Base-by-base conservation (phyloP, 495 filamentous ascomycete genomes). In the Corynascus novoguineensis region DNA sequence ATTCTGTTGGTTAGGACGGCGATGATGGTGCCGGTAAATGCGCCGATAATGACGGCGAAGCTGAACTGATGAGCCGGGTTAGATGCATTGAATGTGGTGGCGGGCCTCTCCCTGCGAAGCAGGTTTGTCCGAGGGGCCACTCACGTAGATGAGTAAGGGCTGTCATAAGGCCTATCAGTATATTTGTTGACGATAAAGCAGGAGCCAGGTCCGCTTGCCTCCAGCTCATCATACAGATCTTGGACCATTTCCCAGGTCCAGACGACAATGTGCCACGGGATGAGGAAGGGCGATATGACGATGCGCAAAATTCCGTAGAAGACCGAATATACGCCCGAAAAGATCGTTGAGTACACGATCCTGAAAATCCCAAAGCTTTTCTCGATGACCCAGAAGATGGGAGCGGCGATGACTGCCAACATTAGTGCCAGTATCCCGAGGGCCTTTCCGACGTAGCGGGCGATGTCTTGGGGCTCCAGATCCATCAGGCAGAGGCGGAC, bases 1-100 rank as follows among this genome's bases (percentile, higher is more conserved):
- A 37, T 5, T 10, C 6, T 59, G 29, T 80, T 85, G 17, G 79
- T 71, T 17, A 77, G 37, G 17, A 80, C 60, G 1, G 85, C 87
- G 55, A 85, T 73, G 21, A 86, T 53, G 12, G 75, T 69, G 17
- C 52, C 40, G 11, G 17, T 5, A 19, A 85, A 85, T 50, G 80
- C 72, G 41, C 79, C 81, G 25, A 88, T 66, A 5, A 21, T 2
- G 38, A 54, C 11, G 40, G 52, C 40, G 40, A 8, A 44, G 40
- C 28, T 24, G 40, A 45, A 17, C 52, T 54, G 52, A 2, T 54
- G 52, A 11, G 31, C n/a, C n/a, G 40, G 40, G 52, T 45, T 54
- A 17, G 52, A 1, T 28, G 37, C 14, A 31, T 3, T 4, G n/a
- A 14, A 14, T 50, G 29, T 50, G 47, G 1, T 10, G 24, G 41